Conservation (phyloP, 1,284 basidiomycete species). For the Puccinia brachypodii region DNA sequence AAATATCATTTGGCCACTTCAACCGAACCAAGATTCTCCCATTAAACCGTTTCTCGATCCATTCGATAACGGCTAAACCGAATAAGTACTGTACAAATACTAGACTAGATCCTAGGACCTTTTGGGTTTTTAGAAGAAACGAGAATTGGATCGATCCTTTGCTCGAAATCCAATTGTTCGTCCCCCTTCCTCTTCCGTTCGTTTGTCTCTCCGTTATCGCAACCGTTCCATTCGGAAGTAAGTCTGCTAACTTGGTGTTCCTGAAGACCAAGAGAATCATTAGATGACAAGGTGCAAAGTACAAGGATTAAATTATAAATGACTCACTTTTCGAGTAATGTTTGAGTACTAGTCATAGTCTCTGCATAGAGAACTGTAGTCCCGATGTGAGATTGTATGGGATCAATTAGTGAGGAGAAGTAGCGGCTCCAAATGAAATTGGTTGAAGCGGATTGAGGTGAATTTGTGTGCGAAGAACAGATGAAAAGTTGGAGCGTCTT, state of each 20-base stretch:
- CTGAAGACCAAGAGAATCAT: constrained; percentile 59
- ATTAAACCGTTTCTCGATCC: constrained; percentile 61
- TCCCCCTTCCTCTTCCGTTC: constrained; percentile 80
- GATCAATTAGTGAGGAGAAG: constrained; percentile 17
- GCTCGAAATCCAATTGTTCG: constrained; percentile 91
- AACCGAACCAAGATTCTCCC: constrained; percentile 67
- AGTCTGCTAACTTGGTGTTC: constrained; percentile 71
- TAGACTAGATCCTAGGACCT: constrained; percentile 68
- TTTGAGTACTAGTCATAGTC: constrained; percentile 90
- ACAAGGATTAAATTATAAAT: neutral
- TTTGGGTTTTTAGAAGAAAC: constrained; percentile 66
- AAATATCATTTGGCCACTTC: constrained; percentile 99
- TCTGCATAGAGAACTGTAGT: constrained; percentile 81
- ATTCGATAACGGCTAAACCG: constrained; percentile 83
- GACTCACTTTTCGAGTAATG: constrained; percentile 83
- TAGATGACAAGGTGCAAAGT: neutral
- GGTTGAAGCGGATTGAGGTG: neutral
- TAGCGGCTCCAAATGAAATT: constrained; percentile 1
- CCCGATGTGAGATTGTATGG: constrained; percentile 59
- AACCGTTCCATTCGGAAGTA: constrained; percentile 72
- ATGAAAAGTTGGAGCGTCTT: neutral
- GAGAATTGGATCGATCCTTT: constrained; percentile 77
- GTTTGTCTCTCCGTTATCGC: constrained; percentile 86
- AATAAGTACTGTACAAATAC: constrained; percentile 97
- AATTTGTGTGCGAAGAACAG: neutral